These are phyloP conservation scores for Colletotrichum sp. DNA, from an alignment of 2,329 filamentous ascomycete genomes.

Conservation along the genomic window DNA sequence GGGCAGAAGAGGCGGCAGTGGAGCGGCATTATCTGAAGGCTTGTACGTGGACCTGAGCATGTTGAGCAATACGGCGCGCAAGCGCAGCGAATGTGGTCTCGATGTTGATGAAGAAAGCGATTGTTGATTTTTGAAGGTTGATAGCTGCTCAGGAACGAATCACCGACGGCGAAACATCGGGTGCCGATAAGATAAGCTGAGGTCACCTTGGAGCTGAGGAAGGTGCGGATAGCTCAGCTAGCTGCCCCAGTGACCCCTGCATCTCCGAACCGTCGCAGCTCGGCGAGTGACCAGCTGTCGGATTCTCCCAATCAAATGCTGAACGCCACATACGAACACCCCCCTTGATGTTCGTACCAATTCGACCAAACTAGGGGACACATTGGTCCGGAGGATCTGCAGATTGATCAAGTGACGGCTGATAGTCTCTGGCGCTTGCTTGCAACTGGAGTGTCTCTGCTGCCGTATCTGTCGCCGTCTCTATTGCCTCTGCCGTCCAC, in stretches of 20 bases:
- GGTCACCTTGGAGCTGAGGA: background rate
- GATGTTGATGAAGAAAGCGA: background rate
- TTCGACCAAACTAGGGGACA: background rate
- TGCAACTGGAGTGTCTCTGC: background rate
- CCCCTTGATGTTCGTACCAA: background rate
- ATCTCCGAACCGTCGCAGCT: background rate
- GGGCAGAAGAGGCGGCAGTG: constrained; percentile 67
- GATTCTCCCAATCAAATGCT: background rate
- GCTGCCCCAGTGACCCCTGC: background rate
- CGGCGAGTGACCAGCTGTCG: background rate
- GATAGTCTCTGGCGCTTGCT: background rate
- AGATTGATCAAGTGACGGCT: constrained; percentile 12
- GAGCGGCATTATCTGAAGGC: constrained; percentile 47
- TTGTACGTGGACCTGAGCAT: constrained; percentile 85
- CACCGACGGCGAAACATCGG: constrained; percentile 2
- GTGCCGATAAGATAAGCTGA: background rate
- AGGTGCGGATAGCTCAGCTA: background rate
- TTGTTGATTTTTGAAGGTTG: background rate
- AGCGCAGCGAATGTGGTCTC: background rate
- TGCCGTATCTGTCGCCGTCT: background rate
- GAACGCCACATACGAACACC: background rate
- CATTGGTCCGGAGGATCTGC: background rate
- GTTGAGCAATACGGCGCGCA: background rate
- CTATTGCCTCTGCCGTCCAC: background rate
- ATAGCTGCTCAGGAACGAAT: background rate